Evolutionary conservation across 176 grass and related monocot species (phyloP).

Genomic region (Panicum miliaceum): DNA sequence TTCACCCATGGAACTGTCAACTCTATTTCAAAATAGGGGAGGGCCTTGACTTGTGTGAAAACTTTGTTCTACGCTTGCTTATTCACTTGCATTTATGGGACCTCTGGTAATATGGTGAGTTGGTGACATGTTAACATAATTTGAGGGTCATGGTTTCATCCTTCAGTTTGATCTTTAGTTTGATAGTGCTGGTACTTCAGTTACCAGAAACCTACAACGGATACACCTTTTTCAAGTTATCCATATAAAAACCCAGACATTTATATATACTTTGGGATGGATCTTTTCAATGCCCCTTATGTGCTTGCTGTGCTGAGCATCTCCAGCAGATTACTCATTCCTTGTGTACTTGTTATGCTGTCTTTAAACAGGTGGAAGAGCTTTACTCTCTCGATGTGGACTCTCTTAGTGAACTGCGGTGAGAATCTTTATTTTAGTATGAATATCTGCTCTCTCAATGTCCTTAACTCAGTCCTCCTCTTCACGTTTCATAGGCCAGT

Average conservation of each 20-base stretch:
- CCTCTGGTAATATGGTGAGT: not conserved
- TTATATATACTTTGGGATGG: not conserved
- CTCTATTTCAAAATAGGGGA: not conserved
- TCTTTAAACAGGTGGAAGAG: conserved; percentile 82
- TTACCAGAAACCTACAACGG: not conserved
- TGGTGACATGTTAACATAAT: not conserved
- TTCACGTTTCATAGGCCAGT: conserved; percentile 69
- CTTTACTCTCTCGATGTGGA: conserved; percentile 87
- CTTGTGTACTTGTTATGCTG: conserved; percentile 6
- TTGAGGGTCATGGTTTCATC: not conserved
- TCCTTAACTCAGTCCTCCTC: conserved; percentile 8
- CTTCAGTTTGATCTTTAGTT: conserved; percentile 8
- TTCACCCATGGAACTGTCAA: conserved; percentile 13
- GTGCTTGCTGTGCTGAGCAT: not conserved
- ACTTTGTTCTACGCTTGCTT: conserved; percentile 8
- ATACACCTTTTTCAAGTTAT: not conserved
- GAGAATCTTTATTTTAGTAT: conserved; percentile 22
- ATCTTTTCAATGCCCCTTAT: not conserved
- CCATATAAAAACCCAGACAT: not conserved
- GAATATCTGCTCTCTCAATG: not conserved
- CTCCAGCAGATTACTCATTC: not conserved
- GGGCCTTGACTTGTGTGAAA: not conserved
- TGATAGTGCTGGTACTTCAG: not conserved
- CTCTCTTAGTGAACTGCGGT: conserved; percentile 81
- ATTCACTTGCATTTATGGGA: not conserved